phyloP scores from a whole-genome alignment of 306 rosid genomes.

The Cicer bijugum region DNA sequence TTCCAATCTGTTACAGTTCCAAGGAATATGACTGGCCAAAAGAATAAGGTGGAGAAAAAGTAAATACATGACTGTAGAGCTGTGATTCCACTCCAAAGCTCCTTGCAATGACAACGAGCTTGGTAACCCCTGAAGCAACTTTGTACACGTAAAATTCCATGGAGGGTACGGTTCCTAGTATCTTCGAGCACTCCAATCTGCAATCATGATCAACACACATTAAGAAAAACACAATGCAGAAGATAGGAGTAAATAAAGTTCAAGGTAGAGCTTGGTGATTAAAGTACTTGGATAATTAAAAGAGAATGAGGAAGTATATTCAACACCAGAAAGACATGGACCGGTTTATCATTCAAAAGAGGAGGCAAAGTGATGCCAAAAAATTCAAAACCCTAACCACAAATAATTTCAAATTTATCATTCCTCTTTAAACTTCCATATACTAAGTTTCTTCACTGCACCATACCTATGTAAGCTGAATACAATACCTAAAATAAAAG shows the following conservation, averaged over 20 bases:
- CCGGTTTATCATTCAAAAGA: conserved; percentile 26
- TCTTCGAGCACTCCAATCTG: conserved; percentile 98
- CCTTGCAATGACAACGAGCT: conserved; percentile 70
- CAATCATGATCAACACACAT: conserved; percentile 37
- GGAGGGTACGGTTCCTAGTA: conserved; percentile 93
- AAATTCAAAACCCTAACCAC: conserved; percentile 17
- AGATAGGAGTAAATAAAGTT: conserved; percentile 34
- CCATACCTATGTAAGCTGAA: conserved; percentile 21
- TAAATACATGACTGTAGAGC: conserved; percentile 87
- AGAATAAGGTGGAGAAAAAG: conserved; percentile 31
- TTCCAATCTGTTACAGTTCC: conserved; percentile 32
- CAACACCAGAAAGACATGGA: conserved; percentile 11
- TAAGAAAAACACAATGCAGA: conserved; percentile 15
- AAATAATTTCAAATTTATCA: conserved; percentile 23
- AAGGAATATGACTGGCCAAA: conserved; percentile 46
- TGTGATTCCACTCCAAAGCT: conserved; percentile 70
- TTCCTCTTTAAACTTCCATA: conserved; percentile 25
- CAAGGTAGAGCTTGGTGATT: conserved; percentile 13
- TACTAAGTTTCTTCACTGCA: not conserved
- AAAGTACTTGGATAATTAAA: conserved; percentile 34
- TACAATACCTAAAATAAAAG: conserved; percentile 15
- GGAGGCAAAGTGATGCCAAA: conserved; percentile 14
- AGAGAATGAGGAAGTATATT: conserved; percentile 16
- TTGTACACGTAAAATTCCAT: conserved; percentile 88
- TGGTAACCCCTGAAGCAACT: conserved; percentile 97